Base-by-base conservation (phyloP, 805 yeast species). In the Saccharomycopsis capsularis region DNA sequence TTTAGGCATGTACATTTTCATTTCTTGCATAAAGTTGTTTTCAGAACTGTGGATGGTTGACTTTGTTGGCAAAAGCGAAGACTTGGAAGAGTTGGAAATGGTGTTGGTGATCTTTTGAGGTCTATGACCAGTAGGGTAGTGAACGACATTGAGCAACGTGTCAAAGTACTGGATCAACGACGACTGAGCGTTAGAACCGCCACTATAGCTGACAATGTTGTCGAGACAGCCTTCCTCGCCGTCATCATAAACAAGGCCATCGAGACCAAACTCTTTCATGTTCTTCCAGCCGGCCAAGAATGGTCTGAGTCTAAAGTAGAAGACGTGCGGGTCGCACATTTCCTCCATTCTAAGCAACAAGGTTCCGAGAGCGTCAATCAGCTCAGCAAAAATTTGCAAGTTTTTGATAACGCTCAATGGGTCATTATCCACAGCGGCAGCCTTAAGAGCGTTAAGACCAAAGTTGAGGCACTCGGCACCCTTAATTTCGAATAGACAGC, bases 141-240 rank as follows among this genome's bases (percentile, higher is more conserved):
- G 98, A 51, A 80, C 81, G 15, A 90, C 84, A 42, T 79, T 79
- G 37, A 90, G 70, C 16, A 88, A 63, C 23, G 86, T 75, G 61
- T 90, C 98, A 53, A 90, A 69, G 23, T 88, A 82, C 66, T 90
- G 97, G 54, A 91, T 85, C 58, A 90, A 70, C 2, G 96, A 86
- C 42, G 90, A 81, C 65, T 90, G 98, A 0, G 96, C 97, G 62
- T 90, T 90, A 3, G 95, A 85, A 1, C 98, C 98, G 24, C 98
- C 98, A 16, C 95, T 73, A 62, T 75, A 82, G 22, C 21, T 29
- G 16, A 15, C n/a, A 16, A 16, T 48, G 22, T 21, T n/a, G 13
- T 21, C 22, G 23, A 39, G 42, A 18, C 13, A 23, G 13, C 29
- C 30, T 11, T 37, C 24, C 13, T 43, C 48, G 4, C 45, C 52